Conservation (phyloP, 495 filamentous ascomycete genomes). For the Podospora australis region DNA sequence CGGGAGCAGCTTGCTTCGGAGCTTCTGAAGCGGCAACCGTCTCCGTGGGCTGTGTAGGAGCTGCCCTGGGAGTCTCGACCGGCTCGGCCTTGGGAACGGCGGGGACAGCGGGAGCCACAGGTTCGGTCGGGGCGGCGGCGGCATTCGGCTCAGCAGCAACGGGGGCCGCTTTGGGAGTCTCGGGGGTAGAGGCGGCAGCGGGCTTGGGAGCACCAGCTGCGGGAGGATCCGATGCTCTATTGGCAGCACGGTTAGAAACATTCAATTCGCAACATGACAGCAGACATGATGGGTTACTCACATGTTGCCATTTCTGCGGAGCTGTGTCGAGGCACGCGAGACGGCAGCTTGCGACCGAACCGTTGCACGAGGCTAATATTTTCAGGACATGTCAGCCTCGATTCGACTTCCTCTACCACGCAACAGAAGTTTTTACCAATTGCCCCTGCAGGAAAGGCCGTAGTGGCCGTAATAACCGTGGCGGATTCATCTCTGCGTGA, state of each 20-base stretch:
- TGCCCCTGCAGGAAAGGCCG: conserved; percentile 25
- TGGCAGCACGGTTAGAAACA: no score
- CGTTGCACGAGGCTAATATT: conserved; percentile 18
- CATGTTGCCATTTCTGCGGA: conserved; percentile 24
- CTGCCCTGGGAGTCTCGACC: neutral
- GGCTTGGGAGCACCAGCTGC: neutral
- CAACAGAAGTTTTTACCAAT: conserved; percentile 17
- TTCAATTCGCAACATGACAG: no score
- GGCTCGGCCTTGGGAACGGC: neutral
- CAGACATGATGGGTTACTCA: no score
- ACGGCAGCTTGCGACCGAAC: conserved; percentile 16
- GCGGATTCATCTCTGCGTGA: conserved; percentile 26
- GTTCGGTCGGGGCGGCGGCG: neutral
- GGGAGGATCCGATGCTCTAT: no score
- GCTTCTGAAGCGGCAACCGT: neutral
- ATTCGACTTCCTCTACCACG: neutral
- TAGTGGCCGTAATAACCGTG: conserved; percentile 29
- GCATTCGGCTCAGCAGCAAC: neutral
- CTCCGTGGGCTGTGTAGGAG: neutral
- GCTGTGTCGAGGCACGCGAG: conserved; percentile 16
- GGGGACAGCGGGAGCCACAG: neutral
- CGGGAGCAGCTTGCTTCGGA: neutral
- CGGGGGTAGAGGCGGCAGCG: neutral
- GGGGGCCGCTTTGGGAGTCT: neutral
- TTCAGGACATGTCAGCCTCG: conserved; percentile 8